Evolutionary conservation across 148 eudicot species (phyloP).

Genomic region (Camellia lanceoleosa): DNA sequence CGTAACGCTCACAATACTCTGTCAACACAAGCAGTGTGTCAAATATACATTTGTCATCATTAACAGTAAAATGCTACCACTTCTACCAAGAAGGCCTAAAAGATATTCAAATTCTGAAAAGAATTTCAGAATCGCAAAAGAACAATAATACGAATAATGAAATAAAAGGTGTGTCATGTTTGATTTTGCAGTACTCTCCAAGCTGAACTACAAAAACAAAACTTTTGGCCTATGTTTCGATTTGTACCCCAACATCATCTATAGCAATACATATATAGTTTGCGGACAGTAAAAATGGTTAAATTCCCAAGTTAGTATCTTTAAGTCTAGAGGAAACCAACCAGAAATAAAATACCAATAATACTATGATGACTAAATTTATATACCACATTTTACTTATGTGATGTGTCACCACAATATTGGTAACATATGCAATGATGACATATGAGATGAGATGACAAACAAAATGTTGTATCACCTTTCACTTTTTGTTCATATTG

Average conservation of each 20-base stretch:
- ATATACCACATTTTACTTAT: too few relatives aligned
- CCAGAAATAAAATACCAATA: not conserved
- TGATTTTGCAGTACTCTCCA: not conserved
- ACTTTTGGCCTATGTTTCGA: not conserved
- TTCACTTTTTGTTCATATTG: constrained; percentile 73
- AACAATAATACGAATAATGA: not conserved
- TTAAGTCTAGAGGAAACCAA: not conserved
- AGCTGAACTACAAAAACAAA: not conserved
- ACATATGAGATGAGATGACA: too few relatives aligned
- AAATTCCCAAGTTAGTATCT: not conserved
- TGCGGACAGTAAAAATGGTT: not conserved
- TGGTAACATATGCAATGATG: too few relatives aligned
- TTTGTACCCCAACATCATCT: not conserved
- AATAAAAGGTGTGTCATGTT: too few relatives aligned
- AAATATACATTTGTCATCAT: not conserved
- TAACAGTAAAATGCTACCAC: not conserved
- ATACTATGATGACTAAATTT: too few relatives aligned
- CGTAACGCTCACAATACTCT: constrained; percentile 48
- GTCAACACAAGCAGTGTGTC: constrained; percentile 4
- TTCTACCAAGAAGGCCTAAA: not conserved
- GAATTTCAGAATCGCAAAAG: not conserved
- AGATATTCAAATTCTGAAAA: not conserved
- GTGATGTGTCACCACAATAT: too few relatives aligned
- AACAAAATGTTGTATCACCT: constrained; percentile 32
- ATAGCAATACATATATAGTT: not conserved